Evolutionary conservation across 805 yeast species (phyloP).

Genomic region (Henningerozyma blattae): DNA sequence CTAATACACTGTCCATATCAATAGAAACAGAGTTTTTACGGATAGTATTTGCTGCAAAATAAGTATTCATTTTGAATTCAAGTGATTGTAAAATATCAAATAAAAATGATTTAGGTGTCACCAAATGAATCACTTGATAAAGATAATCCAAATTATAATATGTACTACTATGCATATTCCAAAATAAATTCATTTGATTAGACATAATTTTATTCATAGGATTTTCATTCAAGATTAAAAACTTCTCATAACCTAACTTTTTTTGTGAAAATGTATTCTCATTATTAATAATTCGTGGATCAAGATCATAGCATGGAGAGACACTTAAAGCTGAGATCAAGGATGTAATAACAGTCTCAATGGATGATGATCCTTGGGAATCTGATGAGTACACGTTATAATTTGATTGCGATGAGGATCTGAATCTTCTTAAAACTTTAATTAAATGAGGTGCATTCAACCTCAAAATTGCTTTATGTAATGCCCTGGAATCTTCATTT

Average conservation of each 20-base stretch:
- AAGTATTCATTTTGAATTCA: constrained; percentile 14
- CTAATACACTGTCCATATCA: constrained; percentile 14
- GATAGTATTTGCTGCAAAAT: constrained; percentile 15
- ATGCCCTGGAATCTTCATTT: constrained; percentile 33
- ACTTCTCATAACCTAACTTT: constrained; percentile 15
- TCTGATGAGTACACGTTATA: constrained; percentile 23
- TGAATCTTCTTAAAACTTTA: constrained; percentile 15
- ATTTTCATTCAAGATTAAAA: constrained; percentile 18
- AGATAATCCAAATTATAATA: constrained; percentile 24
- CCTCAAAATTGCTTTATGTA: constrained; percentile 31
- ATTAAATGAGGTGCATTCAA: constrained; percentile 17
- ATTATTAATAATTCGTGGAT: constrained; percentile 13
- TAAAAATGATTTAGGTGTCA: constrained; percentile 18
- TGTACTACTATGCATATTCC: constrained; percentile 27
- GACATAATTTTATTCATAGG: constrained; percentile 23
- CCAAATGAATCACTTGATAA: constrained; percentile 15
- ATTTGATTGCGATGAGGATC: constrained; percentile 13
- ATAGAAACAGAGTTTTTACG: constrained; percentile 12
- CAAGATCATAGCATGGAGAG: constrained; percentile 20
- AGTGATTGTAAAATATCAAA: constrained; percentile 17
- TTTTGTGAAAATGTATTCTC: constrained; percentile 19
- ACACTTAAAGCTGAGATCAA: constrained; percentile 11
- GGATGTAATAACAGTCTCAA: constrained; percentile 16
- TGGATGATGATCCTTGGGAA: constrained; percentile 15
- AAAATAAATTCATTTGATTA: constrained; percentile 25